phyloP scores from a whole-genome alignment of 73 alveolate species.

The Strombidium stylifer region DNA sequence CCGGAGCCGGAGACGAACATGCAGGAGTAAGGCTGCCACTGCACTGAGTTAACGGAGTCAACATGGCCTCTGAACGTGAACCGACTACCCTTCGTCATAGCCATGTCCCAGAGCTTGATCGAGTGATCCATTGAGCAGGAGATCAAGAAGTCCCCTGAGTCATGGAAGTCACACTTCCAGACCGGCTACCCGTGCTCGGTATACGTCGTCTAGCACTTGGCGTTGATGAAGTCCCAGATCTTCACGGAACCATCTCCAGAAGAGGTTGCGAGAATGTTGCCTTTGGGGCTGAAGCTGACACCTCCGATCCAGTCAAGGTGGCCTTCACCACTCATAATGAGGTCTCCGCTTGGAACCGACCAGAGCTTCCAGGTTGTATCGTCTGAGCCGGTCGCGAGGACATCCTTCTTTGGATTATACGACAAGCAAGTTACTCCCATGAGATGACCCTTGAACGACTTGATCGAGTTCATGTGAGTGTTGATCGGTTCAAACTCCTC shows the following conservation, averaged over 20 bases:
- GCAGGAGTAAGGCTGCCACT: slow-evolving; percentile 96
- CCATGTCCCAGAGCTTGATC: slow-evolving; percentile 81
- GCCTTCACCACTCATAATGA: slow-evolving; percentile 99
- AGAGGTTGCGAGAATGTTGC: slow-evolving; percentile 90
- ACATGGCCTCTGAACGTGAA: slow-evolving; percentile 98
- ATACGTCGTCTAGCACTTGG: slow-evolving; percentile 94
- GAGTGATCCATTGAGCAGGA: slow-evolving; percentile 97
- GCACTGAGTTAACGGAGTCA: slow-evolving; percentile 96
- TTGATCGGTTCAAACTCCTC: slow-evolving; percentile 52
- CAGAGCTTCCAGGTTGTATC: slow-evolving; percentile 99
- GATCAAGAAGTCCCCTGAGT: slow-evolving; percentile 98
- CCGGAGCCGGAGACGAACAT: slow-evolving; percentile 97
- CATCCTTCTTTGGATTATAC: slow-evolving; percentile 48
- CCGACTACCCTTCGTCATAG: slow-evolving; percentile 79
- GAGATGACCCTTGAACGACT: slow-evolving; percentile 50
- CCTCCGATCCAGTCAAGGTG: slow-evolving; percentile 99
- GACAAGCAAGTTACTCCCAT: slow-evolving; percentile 50
- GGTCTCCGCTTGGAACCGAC: slow-evolving; percentile 95
- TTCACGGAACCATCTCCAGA: slow-evolving; percentile 97
- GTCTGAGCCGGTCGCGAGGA: slow-evolving; percentile 98
- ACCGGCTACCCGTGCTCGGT: slow-evolving; percentile 96
- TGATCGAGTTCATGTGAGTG: slow-evolving; percentile 13
- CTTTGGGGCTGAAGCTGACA: slow-evolving; percentile 98
- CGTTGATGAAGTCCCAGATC: slow-evolving; percentile 99
- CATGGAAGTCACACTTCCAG: slow-evolving; percentile 89